Evolutionary conservation across 345 rosid genomes (phyloP), one percentile per base, ranked within the genome.

Genomic region (Draba incana): DNA sequence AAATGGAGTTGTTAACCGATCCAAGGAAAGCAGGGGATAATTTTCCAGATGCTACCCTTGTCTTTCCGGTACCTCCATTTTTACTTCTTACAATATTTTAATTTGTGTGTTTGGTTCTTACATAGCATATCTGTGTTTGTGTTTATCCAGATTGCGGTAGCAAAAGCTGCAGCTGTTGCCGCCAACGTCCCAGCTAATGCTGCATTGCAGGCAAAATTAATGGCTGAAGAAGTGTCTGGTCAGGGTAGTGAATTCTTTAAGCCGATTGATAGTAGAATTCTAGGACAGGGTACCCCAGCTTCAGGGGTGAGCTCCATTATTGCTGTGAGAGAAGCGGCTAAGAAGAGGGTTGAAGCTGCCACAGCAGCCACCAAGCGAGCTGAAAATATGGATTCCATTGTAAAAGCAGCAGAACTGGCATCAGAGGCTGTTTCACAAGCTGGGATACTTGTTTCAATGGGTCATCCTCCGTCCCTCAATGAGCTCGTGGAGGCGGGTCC

Each of bases 91-190:
- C n/a, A n/a, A n/a, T n/a, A n/a, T n/a, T n/a, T n/a, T n/a, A n/a
- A n/a, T n/a, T n/a, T n/a, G n/a, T n/a, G n/a, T n/a, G n/a, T n/a
- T n/a, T n/a, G n/a, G n/a, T n/a, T n/a, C n/a, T n/a, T n/a, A n/a
- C n/a, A n/a, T n/a, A n/a, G n/a, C n/a, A n/a, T n/a, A n/a, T n/a
- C n/a, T n/a, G n/a, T n/a, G n/a, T n/a, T n/a, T n/a, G n/a, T n/a
- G n/a, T n/a, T n/a, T n/a, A n/a, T n/a, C n/a, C n/a, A n/a, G n/a
- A n/a, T n/a, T n/a, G n/a, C 99, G 42, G 96, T 92, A 78, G 99
- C 99, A 43, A 92, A 85, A 75, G 98, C 97, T 10, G 99, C 99
- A 51, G 94, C 99, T 57, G 98, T 97, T 10, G 97, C 97, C 49
- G 97, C 98, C 61, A 88, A 81, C 76, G 97, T 95, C 45, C 97